phyloP scores from a whole-genome alignment of 108 stramenopile genomes.

The Hondaea fermentalgiana region DNA sequence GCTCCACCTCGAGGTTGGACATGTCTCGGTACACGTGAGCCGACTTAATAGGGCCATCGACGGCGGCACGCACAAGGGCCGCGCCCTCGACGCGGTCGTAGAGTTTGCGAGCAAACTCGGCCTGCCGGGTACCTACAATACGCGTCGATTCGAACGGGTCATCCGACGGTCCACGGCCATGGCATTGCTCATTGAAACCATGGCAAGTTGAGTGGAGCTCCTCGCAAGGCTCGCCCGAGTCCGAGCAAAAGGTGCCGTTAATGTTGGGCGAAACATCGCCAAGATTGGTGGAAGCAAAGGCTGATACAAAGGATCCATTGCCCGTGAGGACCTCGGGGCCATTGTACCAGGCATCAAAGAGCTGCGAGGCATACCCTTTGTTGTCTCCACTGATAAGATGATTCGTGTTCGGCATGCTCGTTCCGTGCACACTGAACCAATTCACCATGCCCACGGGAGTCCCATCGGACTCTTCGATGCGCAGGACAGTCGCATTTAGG shows the following conservation, averaged over 20 bases:
- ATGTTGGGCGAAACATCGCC: constrained; percentile 62
- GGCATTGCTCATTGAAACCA: constrained; percentile 40
- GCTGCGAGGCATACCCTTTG: constrained; percentile 52
- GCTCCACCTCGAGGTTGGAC: constrained; percentile 35
- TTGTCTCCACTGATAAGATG: constrained; percentile 52
- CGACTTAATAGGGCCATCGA: constrained; percentile 33
- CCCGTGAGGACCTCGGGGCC: constrained; percentile 34
- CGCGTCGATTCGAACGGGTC: constrained; percentile 53
- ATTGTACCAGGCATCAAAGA: constrained; percentile 45
- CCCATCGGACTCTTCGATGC: constrained; percentile 12
- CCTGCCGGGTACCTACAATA: constrained; percentile 50
- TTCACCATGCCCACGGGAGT: constrained; percentile 34
- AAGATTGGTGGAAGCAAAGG: constrained; percentile 56
- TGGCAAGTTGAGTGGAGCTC: constrained; percentile 43
- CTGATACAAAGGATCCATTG: constrained; percentile 46
- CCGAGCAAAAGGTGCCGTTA: constrained; percentile 43
- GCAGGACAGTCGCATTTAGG: constrained; percentile 44
- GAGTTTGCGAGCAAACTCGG: constrained; percentile 29
- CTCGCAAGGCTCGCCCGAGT: constrained; percentile 53
- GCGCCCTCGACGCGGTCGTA: constrained; percentile 4
- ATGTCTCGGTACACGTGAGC: constrained; percentile 52
- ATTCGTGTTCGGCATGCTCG: constrained; percentile 54
- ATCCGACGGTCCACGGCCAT: constrained; percentile 43
- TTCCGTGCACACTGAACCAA: constrained; percentile 59
- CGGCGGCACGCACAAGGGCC: not conserved